Evolutionary conservation across 495 filamentous ascomycete genomes (phyloP), one percentile per base, ranked within the genome.

Genomic region (Echria macrotheca): DNA sequence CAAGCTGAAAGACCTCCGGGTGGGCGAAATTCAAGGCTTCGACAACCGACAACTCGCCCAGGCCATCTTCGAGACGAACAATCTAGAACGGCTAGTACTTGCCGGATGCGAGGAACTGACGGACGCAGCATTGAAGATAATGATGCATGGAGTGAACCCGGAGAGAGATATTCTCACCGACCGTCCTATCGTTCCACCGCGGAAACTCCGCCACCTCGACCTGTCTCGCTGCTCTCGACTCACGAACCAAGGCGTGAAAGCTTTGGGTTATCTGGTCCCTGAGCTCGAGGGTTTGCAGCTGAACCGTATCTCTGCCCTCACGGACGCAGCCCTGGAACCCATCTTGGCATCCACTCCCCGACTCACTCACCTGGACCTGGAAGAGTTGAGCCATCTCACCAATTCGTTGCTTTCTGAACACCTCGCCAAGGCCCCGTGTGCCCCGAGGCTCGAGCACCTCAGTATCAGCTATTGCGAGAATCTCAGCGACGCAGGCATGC

Each of bases 401-500:
- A 93, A 96, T 53, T 63, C 69, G 5, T 68, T 85, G 0, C 70
- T 97, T 12, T 75, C 82, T 8, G 78, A 84, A 50, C 65, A 76
- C 49, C 70, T 98, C 4, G 82, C 91, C 23, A 81, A 77, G 51
- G 75, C 87, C 0, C 84, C 89, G 2, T 94, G 88, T 59, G 80
- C 83, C 1, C 64, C 74, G 4, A 64, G 58, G 17, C 74, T 98
- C 1, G 77, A 85, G 55, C 89, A 95, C 60, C 79, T 98, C 28
- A 87, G 86, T 45, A 78, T 96, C 67, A 89, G 87, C 61, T 94
- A 86, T 56, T 98, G 93, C 60, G 93, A 94, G 60, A 80, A 75
- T 35, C 62, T 98, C 0, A 84, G 89, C 8, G 94, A 98, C 63
- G 66, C 69, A 0, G 93, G 94, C 37, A 86, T 96, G 82, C 72